phyloP scores from a whole-genome alignment of 345 rosid genomes.

The Salix purpurea region DNA sequence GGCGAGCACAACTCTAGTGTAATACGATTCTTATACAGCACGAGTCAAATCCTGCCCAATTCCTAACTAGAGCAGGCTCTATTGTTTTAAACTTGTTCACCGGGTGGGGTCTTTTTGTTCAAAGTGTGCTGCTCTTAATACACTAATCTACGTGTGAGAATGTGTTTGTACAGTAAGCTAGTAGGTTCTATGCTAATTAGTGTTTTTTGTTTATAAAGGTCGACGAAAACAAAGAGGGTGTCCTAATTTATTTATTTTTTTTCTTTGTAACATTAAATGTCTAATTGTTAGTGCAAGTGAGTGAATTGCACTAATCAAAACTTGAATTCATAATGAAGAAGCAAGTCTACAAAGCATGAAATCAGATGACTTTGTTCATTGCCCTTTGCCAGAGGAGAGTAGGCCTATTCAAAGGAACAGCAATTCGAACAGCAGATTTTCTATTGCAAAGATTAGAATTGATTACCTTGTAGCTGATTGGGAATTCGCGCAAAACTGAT shows the following conservation, averaged over 20 bases:
- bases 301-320: background rate
- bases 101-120: background rate
- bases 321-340: background rate
- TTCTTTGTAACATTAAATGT: background rate
- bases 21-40: slow-evolving; percentile 17
- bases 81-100: background rate
- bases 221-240: background rate
- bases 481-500: background rate
- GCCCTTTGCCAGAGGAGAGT: background rate
- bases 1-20: slow-evolving; percentile 23
- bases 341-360: background rate
- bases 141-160: background rate
- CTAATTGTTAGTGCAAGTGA: background rate
- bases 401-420: background rate
- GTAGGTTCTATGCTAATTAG: background rate
- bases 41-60: slow-evolving; percentile 2
- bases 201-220: background rate
- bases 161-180: slow-evolving; percentile 10
- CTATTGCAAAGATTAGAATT: no score
- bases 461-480: background rate
- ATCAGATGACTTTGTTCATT: background rate
- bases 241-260: background rate
- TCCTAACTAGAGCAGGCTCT: background rate
- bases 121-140: background rate
- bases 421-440: background rate